These are phyloP conservation scores for Fragaria nilgerrensis DNA, from an alignment of 306 rosid genomes.

Conservation along the genomic window DNA sequence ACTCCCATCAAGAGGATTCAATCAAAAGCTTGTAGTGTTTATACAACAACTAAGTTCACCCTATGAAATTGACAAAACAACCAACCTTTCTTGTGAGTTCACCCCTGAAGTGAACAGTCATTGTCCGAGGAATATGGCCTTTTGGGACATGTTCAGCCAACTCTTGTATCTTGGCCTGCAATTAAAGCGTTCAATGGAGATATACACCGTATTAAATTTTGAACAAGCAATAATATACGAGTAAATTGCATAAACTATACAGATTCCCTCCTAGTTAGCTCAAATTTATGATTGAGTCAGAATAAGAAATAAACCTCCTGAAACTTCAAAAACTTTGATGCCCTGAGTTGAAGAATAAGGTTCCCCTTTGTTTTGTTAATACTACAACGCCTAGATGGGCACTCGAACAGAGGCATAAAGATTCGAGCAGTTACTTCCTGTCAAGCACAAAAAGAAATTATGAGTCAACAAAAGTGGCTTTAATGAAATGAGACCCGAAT, in stretches of 20 bases:
- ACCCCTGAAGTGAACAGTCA: slow-evolving; percentile 96
- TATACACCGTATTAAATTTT: slow-evolving; percentile 9
- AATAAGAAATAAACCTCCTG: slow-evolving; percentile 65
- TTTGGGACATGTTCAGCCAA: slow-evolving; percentile 96
- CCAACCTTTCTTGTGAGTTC: slow-evolving; percentile 95
- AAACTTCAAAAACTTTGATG: slow-evolving; percentile 95
- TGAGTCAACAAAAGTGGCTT: slow-evolving; percentile 12
- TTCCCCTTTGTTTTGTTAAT: slow-evolving; percentile 71
- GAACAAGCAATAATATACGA: slow-evolving; percentile 3
- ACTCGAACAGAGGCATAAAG: slow-evolving; percentile 89
- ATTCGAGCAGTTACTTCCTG: slow-evolving; percentile 98
- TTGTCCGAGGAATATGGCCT: slow-evolving; percentile 95
- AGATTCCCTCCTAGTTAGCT: slow-evolving; percentile 7
- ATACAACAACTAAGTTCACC: neutral
- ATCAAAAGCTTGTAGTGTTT: neutral
- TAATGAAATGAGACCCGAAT: neutral
- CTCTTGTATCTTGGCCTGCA: slow-evolving; percentile 98
- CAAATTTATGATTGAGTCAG: slow-evolving; percentile 13
- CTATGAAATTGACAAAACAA: slow-evolving; percentile 24
- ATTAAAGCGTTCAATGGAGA: slow-evolving; percentile 17
- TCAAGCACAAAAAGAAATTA: slow-evolving; percentile 23
- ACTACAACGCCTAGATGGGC: slow-evolving; percentile 81
- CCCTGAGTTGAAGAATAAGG: slow-evolving; percentile 87
- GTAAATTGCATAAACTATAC: neutral
- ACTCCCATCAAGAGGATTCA: neutral